A percentile compares a stretch with the other conserved stretches of the same genome.
Conservation (phyloP, 495 filamentous ascomycete species). For the Annulohypoxylon stygium region DNA sequence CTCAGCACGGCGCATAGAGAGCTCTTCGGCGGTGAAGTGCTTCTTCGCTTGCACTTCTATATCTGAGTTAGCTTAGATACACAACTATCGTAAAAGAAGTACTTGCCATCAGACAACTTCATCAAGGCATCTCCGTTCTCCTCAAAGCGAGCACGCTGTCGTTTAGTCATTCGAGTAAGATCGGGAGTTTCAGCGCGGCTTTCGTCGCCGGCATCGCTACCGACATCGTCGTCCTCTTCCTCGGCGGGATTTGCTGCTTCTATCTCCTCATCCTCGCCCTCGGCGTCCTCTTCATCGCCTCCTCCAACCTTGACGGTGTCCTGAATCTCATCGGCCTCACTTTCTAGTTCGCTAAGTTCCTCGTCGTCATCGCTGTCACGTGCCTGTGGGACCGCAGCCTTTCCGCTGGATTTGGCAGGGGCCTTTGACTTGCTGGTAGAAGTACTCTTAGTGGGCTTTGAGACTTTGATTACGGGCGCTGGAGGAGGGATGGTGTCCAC, state of each 20-base stretch:
- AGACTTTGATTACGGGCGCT: constrained; percentile 60
- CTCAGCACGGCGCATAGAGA: constrained; percentile 93
- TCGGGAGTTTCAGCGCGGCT: constrained; percentile 79
- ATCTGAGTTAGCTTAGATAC: constrained; percentile 23
- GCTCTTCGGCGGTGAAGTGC: constrained; percentile 90
- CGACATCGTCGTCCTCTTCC: constrained; percentile 74
- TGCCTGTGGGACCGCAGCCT: constrained; percentile 46
- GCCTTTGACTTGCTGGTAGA: constrained; percentile 47
- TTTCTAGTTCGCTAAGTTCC: constrained; percentile 62
- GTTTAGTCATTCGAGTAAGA: constrained; percentile 85
- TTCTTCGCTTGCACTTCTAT: constrained; percentile 94
- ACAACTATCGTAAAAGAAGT: neutral
- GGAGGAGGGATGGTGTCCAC: constrained; percentile 52
- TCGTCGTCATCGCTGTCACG: constrained; percentile 62
- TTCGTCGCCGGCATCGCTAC: constrained; percentile 72
- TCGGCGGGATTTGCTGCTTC: constrained; percentile 66
- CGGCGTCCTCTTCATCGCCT: constrained; percentile 64
- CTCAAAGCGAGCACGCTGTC: constrained; percentile 81
- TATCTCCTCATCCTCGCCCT: constrained; percentile 74
- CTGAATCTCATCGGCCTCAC: constrained; percentile 64
- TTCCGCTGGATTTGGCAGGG: constrained; percentile 38
- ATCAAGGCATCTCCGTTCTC: constrained; percentile 70
- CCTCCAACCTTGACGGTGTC: constrained; percentile 57
- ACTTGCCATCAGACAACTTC: constrained; percentile 80
- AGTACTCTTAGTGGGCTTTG: constrained; percentile 52